Conservation (phyloP, 176 grass and related monocot species). For the Avena sativa region DNA sequence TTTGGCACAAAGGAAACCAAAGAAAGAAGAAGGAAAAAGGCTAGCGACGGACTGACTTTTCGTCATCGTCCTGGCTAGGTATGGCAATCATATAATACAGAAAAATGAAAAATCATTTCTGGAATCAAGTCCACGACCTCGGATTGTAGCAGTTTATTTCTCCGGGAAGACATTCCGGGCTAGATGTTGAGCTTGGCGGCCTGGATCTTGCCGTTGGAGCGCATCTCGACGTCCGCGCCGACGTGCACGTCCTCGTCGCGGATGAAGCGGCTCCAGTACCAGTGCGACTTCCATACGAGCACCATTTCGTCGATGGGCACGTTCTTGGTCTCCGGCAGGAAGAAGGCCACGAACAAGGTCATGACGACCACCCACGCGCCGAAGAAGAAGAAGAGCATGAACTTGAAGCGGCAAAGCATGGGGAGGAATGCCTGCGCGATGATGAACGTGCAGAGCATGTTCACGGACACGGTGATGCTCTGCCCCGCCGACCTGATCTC, state of each 20-base stretch:
- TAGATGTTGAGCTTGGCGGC: slow-evolving; percentile 21
- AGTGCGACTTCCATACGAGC: slow-evolving; percentile 82
- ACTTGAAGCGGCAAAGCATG: slow-evolving; percentile 95
- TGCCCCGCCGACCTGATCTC: slow-evolving; percentile 96
- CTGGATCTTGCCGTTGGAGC: slow-evolving; percentile 35
- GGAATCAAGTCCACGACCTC: background rate
- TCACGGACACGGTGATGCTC: slow-evolving; percentile 91
- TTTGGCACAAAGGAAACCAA: background rate
- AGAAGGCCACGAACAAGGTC: slow-evolving; percentile 80
- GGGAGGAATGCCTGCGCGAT: slow-evolving; percentile 91
- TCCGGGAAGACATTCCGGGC: no score
- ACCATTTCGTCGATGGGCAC: slow-evolving; percentile 98
- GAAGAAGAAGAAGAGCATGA: slow-evolving; percentile 97
- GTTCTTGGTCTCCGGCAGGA: slow-evolving; percentile 96
- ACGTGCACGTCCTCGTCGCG: slow-evolving; percentile 73
- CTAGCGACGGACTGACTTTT: slow-evolving; percentile 28
- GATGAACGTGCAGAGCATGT: slow-evolving; percentile 96
- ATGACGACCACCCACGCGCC: slow-evolving; percentile 83
- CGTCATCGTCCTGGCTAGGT: slow-evolving; percentile 40
- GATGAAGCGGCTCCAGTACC: slow-evolving; percentile 92
- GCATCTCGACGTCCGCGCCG: slow-evolving; percentile 55
- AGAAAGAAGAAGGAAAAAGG: background rate
- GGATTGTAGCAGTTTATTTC: slow-evolving; percentile 3
- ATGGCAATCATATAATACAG: slow-evolving; percentile 37
- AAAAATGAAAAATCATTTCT: background rate